Conservation (phyloP, 2,329 filamentous ascomycete genomes). For the Ciborinia camelliae region DNA sequence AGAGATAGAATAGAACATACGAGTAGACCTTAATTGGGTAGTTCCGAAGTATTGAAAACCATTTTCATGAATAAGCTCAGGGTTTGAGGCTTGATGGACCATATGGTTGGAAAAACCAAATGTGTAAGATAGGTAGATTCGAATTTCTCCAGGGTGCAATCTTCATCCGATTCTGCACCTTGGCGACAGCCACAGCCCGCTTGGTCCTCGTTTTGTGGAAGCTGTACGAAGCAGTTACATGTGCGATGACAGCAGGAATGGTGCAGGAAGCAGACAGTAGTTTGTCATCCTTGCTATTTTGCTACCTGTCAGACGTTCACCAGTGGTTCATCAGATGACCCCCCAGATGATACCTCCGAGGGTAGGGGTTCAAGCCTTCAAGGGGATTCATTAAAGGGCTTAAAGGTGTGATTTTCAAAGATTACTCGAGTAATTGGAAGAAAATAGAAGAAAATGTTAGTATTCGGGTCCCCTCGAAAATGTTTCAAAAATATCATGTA, state of each 20-base stretch:
- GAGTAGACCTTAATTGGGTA: conserved; percentile 3
- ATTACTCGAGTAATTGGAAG: too few species aligned
- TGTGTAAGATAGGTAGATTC: conserved; percentile 7
- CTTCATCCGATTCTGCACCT: conserved; percentile 20
- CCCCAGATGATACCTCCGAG: conserved; percentile 8
- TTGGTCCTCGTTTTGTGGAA: conserved; percentile 18
- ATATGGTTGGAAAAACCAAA: conserved; percentile 14
- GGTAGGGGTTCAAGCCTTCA: conserved; percentile 1
- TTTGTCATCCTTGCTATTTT: conserved; percentile 9
- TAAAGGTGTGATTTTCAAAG: not conserved
- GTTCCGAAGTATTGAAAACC: conserved; percentile 19
- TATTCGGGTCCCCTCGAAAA: conserved; percentile 6
- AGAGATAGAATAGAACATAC: conserved; percentile 13
- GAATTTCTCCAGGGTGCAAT: conserved; percentile 17
- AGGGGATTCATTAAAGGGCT: not conserved
- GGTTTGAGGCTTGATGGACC: conserved; percentile 8
- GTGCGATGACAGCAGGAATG: conserved; percentile 13
- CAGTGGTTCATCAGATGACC: conserved; percentile 13
- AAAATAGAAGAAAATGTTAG: not conserved
- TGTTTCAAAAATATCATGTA: conserved; percentile 4
- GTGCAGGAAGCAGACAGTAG: conserved; percentile 9
- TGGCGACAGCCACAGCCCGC: conserved; percentile 18
- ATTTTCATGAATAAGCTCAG: conserved; percentile 8
- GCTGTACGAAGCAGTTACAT: conserved; percentile 17
- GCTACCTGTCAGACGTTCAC: conserved; percentile 14